Percentiles rank a stretch among this genome's conserved stretches.
phyloP scores from a whole-genome alignment of 768 basidiomycete species.

The Dacryopinax spathularia region DNA sequence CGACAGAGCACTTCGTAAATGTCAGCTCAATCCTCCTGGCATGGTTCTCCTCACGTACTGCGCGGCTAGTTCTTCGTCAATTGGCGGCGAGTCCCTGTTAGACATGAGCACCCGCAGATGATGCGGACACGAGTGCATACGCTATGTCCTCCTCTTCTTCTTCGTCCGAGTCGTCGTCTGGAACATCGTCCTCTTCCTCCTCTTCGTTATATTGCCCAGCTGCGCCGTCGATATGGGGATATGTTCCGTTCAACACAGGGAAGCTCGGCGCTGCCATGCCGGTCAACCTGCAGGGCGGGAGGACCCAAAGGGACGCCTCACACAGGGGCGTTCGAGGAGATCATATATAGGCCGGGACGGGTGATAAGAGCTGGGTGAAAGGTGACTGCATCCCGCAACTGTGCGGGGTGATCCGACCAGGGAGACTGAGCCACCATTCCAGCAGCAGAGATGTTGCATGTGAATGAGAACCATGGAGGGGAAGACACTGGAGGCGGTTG shows the following conservation, averaged over 20 bases:
- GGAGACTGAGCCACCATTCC: background rate
- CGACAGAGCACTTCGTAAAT: background rate
- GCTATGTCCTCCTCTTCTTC: background rate
- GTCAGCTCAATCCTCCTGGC: background rate
- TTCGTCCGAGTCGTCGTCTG: background rate
- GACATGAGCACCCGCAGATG: background rate
- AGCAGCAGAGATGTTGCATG: background rate
- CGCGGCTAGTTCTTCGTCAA: background rate
- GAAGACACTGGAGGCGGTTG: background rate
- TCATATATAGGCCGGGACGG: background rate
- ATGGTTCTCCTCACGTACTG: background rate
- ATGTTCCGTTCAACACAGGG: background rate
- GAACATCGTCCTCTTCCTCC: background rate
- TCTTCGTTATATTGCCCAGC: background rate
- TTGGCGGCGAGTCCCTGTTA: background rate
- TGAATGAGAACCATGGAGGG: background rate
- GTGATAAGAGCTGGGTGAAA: background rate
- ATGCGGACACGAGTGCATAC: background rate
- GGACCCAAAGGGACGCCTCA: background rate
- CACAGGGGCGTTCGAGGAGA: background rate
- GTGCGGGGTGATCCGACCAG: constrained; percentile 1
- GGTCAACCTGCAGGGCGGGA: background rate
- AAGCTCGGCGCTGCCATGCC: too few species aligned
- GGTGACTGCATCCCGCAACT: background rate
- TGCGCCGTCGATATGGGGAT: background rate